Percentiles rank a stretch among this genome's conserved stretches.
Conservation (phyloP, 495 filamentous ascomycete species). For the Aspergillus wentii region DNA sequence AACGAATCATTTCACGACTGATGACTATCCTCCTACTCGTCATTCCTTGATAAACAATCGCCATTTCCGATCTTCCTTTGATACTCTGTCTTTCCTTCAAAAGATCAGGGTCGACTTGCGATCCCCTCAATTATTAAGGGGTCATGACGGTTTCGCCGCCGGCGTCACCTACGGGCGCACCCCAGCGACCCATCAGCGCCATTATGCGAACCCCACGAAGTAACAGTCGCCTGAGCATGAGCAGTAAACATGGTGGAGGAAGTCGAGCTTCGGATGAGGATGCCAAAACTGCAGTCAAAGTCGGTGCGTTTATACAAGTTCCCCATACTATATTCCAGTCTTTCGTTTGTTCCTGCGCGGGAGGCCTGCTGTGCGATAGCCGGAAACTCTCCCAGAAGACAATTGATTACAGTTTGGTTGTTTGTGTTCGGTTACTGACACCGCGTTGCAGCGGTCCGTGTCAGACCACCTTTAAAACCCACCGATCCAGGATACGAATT, state of each 20-base stretch:
- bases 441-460: slow-evolving; percentile 70
- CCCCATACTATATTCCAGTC: background rate
- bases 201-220: slow-evolving; percentile 78
- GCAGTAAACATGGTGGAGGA: slow-evolving; percentile 70
- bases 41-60: slow-evolving; percentile 14
- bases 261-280: slow-evolving; percentile 93
- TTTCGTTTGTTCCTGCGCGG: background rate
- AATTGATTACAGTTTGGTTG: no score
- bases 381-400: no score
- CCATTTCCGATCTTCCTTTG: slow-evolving; percentile 7
- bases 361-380: no score
- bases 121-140: slow-evolving; percentile 9
- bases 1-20: slow-evolving; percentile 7
- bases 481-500: slow-evolving; percentile 89
- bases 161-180: slow-evolving; percentile 50
- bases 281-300: slow-evolving; percentile 94
- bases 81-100: slow-evolving; percentile 15
- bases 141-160: slow-evolving; percentile 56
- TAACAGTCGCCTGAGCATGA: slow-evolving; percentile 85
- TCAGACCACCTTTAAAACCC: slow-evolving; percentile 80
- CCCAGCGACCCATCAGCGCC: slow-evolving; percentile 77
- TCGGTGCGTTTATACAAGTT: slow-evolving; percentile 64
- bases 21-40: slow-evolving; percentile 12
- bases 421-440: slow-evolving; percentile 3
- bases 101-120: slow-evolving; percentile 10